Conservation (phyloP, 768 basidiomycete genomes). For the Panaeolus cyanescens region DNA sequence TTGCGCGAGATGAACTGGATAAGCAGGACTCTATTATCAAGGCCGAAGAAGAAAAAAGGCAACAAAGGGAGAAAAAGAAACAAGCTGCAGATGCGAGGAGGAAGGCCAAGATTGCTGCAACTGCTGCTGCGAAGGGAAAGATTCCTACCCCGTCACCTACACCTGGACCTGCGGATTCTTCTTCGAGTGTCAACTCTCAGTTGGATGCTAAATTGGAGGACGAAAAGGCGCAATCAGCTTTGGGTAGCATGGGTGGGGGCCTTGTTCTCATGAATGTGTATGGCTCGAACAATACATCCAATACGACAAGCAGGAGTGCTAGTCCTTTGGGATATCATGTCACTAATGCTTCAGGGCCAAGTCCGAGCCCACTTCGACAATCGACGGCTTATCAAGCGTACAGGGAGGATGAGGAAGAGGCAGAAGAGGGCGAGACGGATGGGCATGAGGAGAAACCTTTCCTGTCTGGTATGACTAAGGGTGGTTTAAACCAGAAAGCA, state of each 20-base stretch:
- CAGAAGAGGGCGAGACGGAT: slow-evolving; percentile 27
- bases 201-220: neutral
- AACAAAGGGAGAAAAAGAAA: slow-evolving; percentile 49
- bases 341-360: slow-evolving; percentile 25
- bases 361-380: slow-evolving; percentile 45
- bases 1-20: slow-evolving; percentile 50
- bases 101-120: slow-evolving; percentile 39
- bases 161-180: neutral
- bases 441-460: slow-evolving; percentile 30
- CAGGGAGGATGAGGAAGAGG: slow-evolving; percentile 9
- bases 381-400: slow-evolving; percentile 36
- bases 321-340: slow-evolving; percentile 8
- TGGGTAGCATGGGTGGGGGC: neutral
- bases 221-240: neutral
- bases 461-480: neutral
- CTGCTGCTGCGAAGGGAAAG: slow-evolving; percentile 11
- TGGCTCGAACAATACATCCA: neutral
- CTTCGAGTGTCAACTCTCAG: neutral
- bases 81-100: slow-evolving; percentile 54
- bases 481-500: too few relatives aligned
- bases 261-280: neutral
- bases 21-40: slow-evolving; percentile 39
- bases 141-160: neutral
- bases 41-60: slow-evolving; percentile 50
- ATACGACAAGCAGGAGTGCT: slow-evolving; percentile 9